Percentiles rank a stretch among this genome's conserved stretches.
These are phyloP conservation scores for Cryptococcus depauperatus DNA, from an alignment of 1,284 basidiomycete genomes.

Conservation along the genomic window DNA sequence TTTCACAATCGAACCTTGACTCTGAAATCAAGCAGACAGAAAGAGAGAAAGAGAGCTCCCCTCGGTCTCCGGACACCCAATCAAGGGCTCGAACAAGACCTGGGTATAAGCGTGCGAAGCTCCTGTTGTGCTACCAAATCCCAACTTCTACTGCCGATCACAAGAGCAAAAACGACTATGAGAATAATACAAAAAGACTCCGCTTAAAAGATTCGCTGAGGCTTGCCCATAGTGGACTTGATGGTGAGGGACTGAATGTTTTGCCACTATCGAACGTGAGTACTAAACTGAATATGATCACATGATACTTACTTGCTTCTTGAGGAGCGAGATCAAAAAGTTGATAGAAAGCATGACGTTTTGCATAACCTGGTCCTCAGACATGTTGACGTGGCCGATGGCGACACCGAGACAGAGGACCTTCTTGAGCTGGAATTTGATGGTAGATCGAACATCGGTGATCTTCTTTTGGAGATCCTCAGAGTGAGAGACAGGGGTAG, in stretches of 20 bases:
- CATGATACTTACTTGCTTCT: slow-evolving; percentile 60
- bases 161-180: slow-evolving; percentile 3
- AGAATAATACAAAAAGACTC: slow-evolving; percentile 1
- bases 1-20: too few species aligned
- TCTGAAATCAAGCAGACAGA: too few species aligned
- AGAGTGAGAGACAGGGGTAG: slow-evolving; percentile 85
- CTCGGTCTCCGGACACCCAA: slow-evolving; percentile 43
- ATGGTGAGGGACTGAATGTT: slow-evolving; percentile 98
- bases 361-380: slow-evolving; percentile 89
- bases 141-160: not conserved
- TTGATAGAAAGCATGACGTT: slow-evolving; percentile 99
- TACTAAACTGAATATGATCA: not conserved
- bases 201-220: slow-evolving; percentile 79
- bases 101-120: slow-evolving; percentile 48
- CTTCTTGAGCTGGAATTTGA: slow-evolving; percentile 99
- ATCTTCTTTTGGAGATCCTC: slow-evolving; percentile 92
- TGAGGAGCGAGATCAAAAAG: slow-evolving; percentile 98
- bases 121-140: slow-evolving; percentile 34
- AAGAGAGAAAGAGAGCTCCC: slow-evolving; percentile 34
- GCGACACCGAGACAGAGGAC: slow-evolving; percentile 98
- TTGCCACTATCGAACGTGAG: slow-evolving; percentile 65
- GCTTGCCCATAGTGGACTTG: slow-evolving; percentile 99
- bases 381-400: slow-evolving; percentile 95
- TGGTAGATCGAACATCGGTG: slow-evolving; percentile 92
- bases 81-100: slow-evolving; percentile 43